phyloP scores from a whole-genome alignment of 2,329 filamentous ascomycete genomes.

The Ceratocystis papillata region DNA sequence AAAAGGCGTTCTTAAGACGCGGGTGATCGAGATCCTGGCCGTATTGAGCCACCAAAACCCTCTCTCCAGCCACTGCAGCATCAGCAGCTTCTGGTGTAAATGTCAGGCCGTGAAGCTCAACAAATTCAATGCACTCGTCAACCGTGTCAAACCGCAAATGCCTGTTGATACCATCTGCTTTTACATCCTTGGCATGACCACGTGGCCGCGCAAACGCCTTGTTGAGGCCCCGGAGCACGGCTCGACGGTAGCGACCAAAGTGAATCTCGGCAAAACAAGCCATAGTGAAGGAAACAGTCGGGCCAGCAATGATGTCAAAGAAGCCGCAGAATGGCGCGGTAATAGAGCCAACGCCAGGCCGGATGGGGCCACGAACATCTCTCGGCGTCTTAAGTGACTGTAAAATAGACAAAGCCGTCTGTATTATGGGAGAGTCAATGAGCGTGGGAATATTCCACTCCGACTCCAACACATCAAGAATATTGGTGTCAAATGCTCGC shows the following conservation, averaged over 20 bases:
- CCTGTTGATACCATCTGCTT: conserved; percentile 43
- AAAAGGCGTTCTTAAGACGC: conserved; percentile 46
- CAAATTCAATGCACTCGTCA: conserved; percentile 54
- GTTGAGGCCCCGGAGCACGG: conserved; percentile 46
- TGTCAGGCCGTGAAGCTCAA: conserved; percentile 45
- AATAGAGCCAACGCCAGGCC: conserved; percentile 31
- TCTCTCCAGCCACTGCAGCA: conserved; percentile 32
- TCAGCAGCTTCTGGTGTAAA: conserved; percentile 36
- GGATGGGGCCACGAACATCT: conserved; percentile 47
- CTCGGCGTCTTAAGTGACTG: conserved; percentile 50
- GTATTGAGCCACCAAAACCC: conserved; percentile 29
- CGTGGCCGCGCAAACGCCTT: conserved; percentile 46
- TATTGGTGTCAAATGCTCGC: conserved; percentile 48
- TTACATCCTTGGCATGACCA: conserved; percentile 50
- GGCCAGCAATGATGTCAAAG: conserved; percentile 49
- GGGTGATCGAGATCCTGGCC: conserved; percentile 38
- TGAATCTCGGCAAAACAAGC: conserved; percentile 59
- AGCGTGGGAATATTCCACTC: conserved; percentile 48
- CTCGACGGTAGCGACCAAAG: conserved; percentile 50
- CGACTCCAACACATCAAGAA: conserved; percentile 43
- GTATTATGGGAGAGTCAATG: conserved; percentile 46
- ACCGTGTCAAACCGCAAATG: conserved; percentile 58
- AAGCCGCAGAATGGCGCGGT: conserved; percentile 40
- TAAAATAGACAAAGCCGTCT: conserved; percentile 50
- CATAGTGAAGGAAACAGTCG: conserved; percentile 55